Percentiles rank a stretch among this genome's conserved stretches.
Evolutionary conservation across 2,329 filamentous ascomycete genomes (phyloP).

Genomic region (Botrytis hyacinthi): DNA sequence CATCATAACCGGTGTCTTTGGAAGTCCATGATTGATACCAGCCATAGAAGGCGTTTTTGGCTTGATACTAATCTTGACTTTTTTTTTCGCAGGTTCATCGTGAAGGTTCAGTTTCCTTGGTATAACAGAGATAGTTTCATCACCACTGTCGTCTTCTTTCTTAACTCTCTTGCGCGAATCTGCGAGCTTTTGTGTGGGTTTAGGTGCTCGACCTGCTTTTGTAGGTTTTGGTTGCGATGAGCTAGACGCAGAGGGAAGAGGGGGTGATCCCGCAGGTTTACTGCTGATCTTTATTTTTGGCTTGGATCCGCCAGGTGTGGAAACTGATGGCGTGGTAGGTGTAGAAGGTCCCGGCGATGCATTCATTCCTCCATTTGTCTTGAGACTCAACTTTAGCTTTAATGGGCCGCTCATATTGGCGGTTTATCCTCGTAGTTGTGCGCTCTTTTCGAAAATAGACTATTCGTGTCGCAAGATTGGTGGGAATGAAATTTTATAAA

Average conservation of each 20-base stretch:
- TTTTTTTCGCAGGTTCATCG: slow-evolving; percentile 36
- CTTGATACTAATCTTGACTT: slow-evolving; percentile 48
- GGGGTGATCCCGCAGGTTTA: slow-evolving; percentile 29
- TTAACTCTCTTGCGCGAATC: slow-evolving; percentile 59
- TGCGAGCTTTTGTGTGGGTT: slow-evolving; percentile 56
- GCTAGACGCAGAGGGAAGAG: slow-evolving; percentile 23
- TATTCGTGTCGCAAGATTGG: background rate
- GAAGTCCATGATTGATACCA: slow-evolving; percentile 24
- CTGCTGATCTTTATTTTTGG: slow-evolving; percentile 38
- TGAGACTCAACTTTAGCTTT: slow-evolving; percentile 26
- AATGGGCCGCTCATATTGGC: slow-evolving; percentile 31
- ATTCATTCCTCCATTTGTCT: slow-evolving; percentile 15
- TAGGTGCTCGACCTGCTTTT: slow-evolving; percentile 59
- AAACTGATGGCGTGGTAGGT: slow-evolving; percentile 25
- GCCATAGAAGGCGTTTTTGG: slow-evolving; percentile 9
- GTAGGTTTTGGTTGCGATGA: slow-evolving; percentile 45
- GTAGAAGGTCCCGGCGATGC: slow-evolving; percentile 14
- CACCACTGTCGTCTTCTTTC: slow-evolving; percentile 53
- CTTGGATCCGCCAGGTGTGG: slow-evolving; percentile 29
- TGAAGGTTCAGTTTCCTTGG: slow-evolving; percentile 7
- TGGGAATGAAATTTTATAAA: background rate
- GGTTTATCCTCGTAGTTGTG: background rate
- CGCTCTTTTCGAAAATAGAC: background rate
- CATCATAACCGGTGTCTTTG: slow-evolving; percentile 40
- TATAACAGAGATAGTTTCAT: slow-evolving; percentile 36